Evolutionary conservation across 768 basidiomycete genomes (phyloP), one percentile per base, ranked within the genome.

Genomic region (Hypsizygus marmoreus): DNA sequence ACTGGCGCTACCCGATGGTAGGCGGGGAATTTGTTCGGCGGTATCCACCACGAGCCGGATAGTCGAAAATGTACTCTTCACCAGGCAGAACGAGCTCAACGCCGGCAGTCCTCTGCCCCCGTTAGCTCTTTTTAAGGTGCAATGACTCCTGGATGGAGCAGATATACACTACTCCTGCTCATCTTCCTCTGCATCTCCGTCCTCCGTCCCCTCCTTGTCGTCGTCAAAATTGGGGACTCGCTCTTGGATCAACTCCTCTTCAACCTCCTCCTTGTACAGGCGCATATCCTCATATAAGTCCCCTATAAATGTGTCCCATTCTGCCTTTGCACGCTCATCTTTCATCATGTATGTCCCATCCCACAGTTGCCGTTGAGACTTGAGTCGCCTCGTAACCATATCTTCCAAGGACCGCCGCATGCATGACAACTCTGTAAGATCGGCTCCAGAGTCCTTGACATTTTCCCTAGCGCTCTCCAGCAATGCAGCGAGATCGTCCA

Each of bases 331-430:
- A 7, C 46, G 41, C 23, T 42, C 45, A 24, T 44, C 46, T 9
- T 50, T 34, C 59, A 64, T 56, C 10, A 48, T 29, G 17, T 29
- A 37, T 10, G 63, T 64, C 38, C 66, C 67, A 48, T 70, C 66
- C 58, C 59, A 61, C n/a, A 64, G 29, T 16, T 49, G 49, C 39
- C 41, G 45, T 40, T 63, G 56, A 4, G 50, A 26, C 43, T 64
- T 65, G 54, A 68, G 49, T 35, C 43, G 31, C 19, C 43, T 37
- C 4, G 55, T 33, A 7, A 62, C 41, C 26, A 46, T 23, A 10
- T 24, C 22, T 38, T 63, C 55, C 29, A 56, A 11, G n/a, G 39
- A 38, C 19, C 50, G 23, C 19, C 57, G 54, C 33, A 51, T 45
- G 38, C 50, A 56, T 10, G 50, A 19, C 3, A 61, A 35, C 22